Percentiles rank a stretch among this genome's conserved stretches.
Conservation (phyloP, 768 basidiomycete genomes). For the Rhizopogon vesiculosus region DNA sequence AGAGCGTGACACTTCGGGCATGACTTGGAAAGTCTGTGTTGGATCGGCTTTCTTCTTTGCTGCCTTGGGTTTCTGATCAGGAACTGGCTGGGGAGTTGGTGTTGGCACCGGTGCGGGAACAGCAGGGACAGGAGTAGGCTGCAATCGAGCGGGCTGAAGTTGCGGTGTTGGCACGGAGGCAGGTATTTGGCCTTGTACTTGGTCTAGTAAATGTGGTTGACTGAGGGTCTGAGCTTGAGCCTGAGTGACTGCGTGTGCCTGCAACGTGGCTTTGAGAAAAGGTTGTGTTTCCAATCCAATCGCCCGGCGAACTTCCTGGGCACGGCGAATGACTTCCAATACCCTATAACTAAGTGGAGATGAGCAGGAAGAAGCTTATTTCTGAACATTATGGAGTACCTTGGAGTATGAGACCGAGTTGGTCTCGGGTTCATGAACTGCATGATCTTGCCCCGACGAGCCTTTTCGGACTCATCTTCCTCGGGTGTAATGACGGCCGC, state of each 20-base stretch:
- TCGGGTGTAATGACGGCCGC: conserved; percentile 65
- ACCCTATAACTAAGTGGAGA: conserved; percentile 45
- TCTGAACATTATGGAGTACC: conserved; percentile 29
- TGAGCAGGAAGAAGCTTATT: neutral
- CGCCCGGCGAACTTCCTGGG: conserved; percentile 22
- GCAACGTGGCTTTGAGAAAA: neutral
- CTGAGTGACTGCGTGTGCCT: conserved; percentile 3
- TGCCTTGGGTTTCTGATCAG: conserved; percentile 19
- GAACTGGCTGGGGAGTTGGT: conserved; percentile 24
- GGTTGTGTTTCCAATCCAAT: conserved; percentile 1
- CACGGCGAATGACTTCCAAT: conserved; percentile 43
- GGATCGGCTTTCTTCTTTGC: conserved; percentile 25
- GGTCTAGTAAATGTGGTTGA: conserved; percentile 26
- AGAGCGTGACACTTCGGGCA: conserved; percentile 25
- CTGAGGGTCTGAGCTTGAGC: conserved; percentile 13
- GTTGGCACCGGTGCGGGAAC: conserved; percentile 23
- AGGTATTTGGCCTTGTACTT: conserved; percentile 26
- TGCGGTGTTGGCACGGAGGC: conserved; percentile 22
- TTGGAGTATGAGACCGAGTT: conserved; percentile 42
- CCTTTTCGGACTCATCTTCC: conserved; percentile 73
- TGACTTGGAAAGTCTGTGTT: conserved; percentile 15
- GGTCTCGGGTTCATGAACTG: conserved; percentile 70
- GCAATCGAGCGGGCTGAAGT: conserved; percentile 28
- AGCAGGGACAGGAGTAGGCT: conserved; percentile 32
- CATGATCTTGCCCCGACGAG: conserved; percentile 67